Percentiles rank a stretch among this genome's conserved stretches.
These are phyloP conservation scores for Podospora comata DNA, from an alignment of 495 filamentous ascomycete species.

Conservation along the genomic window DNA sequence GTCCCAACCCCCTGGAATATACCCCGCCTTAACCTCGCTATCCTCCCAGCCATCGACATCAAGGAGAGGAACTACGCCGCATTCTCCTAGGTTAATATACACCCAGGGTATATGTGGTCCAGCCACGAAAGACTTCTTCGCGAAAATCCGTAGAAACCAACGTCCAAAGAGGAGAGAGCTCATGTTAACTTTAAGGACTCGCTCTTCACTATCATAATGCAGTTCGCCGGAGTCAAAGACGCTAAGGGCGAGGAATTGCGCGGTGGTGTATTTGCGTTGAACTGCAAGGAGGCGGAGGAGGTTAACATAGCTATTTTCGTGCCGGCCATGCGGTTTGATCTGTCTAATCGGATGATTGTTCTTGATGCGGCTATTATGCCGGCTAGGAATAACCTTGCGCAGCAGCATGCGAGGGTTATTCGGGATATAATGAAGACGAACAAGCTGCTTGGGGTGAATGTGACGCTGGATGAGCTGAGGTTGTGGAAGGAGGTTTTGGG, in stretches of 20 bases:
- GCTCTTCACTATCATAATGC: not conserved
- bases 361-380: not conserved
- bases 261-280: not conserved
- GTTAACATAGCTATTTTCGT: not conserved
- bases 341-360: not conserved
- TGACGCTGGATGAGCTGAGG: not conserved
- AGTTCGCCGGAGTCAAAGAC: constrained; percentile 1
- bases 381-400: not conserved
- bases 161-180: not conserved
- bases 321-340: not conserved
- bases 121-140: not conserved
- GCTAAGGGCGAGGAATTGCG: not conserved
- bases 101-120: not conserved
- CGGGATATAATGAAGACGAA: not conserved
- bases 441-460: not conserved
- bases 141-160: not conserved
- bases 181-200: not conserved
- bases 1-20: not conserved
- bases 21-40: not conserved
- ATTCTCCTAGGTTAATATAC: not conserved
- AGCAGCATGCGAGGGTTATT: not conserved
- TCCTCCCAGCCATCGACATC: not conserved
- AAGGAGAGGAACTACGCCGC: not conserved
- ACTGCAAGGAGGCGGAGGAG: not conserved
- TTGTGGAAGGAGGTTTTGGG: constrained; percentile 2